Base-by-base conservation (phyloP, 805 yeast species). In the Nakazawaea peltata region DNA sequence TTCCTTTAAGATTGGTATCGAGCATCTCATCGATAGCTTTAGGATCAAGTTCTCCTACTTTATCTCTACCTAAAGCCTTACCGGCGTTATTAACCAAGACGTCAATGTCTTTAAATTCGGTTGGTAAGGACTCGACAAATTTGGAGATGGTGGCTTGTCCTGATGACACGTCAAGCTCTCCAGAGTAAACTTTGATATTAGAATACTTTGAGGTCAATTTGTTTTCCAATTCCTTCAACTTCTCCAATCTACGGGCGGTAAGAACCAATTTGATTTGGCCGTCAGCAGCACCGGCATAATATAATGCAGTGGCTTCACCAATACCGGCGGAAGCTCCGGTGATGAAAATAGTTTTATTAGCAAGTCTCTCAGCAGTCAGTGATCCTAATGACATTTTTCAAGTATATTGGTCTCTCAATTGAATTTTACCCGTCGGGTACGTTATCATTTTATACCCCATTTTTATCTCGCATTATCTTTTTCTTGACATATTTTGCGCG, bases 271-370 rank as follows among this genome's bases (percentile, higher is more conserved):
- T 70, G 51, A 71, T 46, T 17, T 69, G 47, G 5, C 77, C 77
- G 26, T 65, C 57, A 27, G 71, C 65, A 13, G 75, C 75, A 30
- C 65, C 76, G 28, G 95, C 92, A 45, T 85, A 77, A 54, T 88
- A 94, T 31, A 69, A 58, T 12, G 97, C 97, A 9, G 96, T 87
- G 36, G 95, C 92, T 45, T 75, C 76, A 10, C 97, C 98, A 49
- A 90, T 90, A 37, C 97, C 97, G 12, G 95, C 77, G 18, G 95
- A 84, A 6, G 97, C 97, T 43, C 97, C 97, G n/a, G 97, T 85
- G 49, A 90, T 81, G 28, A 90, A 70, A 22, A 85, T 69, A 14
- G 78, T 75, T 54, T 90, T 88, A 32, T 81, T 81, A 16, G 81
- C 76, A 23, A 90, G 66, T 54, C 96, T 73, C 54, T 79, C 78